phyloP scores from a whole-genome alignment of 164 flowering plant species.

The Sedum album region DNA sequence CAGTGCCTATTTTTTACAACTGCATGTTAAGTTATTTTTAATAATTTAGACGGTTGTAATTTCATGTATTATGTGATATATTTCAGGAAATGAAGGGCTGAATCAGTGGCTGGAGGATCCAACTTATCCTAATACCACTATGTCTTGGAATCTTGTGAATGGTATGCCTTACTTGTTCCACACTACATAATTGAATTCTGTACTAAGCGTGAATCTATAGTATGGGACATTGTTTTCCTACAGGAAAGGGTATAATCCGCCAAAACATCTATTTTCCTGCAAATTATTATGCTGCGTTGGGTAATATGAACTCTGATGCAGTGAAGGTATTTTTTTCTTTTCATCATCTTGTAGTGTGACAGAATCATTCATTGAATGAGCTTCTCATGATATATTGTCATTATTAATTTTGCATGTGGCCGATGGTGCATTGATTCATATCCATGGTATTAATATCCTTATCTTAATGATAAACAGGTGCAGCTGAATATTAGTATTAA shows the following conservation, averaged over 20 bases:
- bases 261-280: constrained; percentile 27
- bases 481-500: constrained; percentile 24
- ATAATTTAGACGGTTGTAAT: background rate
- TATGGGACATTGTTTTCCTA: constrained; percentile 8
- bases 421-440: background rate
- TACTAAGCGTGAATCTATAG: constrained; percentile 1
- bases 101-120: constrained; percentile 42
- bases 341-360: background rate
- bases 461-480: constrained; percentile 28
- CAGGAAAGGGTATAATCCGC: constrained; percentile 32
- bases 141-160: constrained; percentile 40
- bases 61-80: constrained; percentile 6
- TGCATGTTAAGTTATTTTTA: background rate
- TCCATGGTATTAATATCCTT: background rate
- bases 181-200: background rate
- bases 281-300: constrained; percentile 43
- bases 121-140: constrained; percentile 36
- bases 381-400: background rate
- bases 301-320: constrained; percentile 30
- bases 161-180: constrained; percentile 42
- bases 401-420: background rate
- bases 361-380: background rate
- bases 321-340: constrained; percentile 26
- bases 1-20: no score
- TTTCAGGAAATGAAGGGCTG: constrained; percentile 41